phyloP scores from a whole-genome alignment of 208 protist genomes.

The Leishmania martiniquensis region DNA sequence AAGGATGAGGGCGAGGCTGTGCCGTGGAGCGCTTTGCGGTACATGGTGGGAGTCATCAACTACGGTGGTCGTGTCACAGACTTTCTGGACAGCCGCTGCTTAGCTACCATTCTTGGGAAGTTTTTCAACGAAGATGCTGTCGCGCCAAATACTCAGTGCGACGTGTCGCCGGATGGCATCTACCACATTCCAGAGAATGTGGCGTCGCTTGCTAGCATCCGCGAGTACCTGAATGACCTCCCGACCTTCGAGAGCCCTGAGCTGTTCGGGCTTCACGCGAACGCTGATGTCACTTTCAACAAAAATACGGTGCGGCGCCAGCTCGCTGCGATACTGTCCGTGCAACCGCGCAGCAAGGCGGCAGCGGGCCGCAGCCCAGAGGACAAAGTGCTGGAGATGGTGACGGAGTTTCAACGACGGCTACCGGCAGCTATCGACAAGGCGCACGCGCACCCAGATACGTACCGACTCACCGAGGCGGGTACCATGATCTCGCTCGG shows the following conservation, averaged over 20 bases:
- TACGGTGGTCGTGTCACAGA: slow-evolving; percentile 96
- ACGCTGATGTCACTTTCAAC: slow-evolving; percentile 95
- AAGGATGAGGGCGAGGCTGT: slow-evolving; percentile 52
- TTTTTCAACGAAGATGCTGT: slow-evolving; percentile 83
- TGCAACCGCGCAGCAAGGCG: slow-evolving; percentile 90
- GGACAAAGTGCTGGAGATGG: slow-evolving; percentile 81
- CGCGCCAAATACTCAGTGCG: slow-evolving; percentile 54
- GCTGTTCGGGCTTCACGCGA: slow-evolving; percentile 96
- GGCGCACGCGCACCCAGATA: slow-evolving; percentile 71
- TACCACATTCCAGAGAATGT: slow-evolving; percentile 87
- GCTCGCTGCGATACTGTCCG: slow-evolving; percentile 84
- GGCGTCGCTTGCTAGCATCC: slow-evolving; percentile 60
- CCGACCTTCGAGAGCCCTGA: slow-evolving; percentile 94
- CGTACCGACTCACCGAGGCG: slow-evolving; percentile 84
- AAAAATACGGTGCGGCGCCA: slow-evolving; percentile 86
- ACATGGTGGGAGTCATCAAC: slow-evolving; percentile 95
- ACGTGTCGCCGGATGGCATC: slow-evolving; percentile 82
- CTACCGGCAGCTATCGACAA: slow-evolving; percentile 90
- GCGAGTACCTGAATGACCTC: slow-evolving; percentile 81
- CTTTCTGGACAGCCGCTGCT: slow-evolving; percentile 87
- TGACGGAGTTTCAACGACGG: slow-evolving; percentile 74
- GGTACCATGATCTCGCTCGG: slow-evolving; percentile 92
- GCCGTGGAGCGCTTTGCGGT: slow-evolving; percentile 89
- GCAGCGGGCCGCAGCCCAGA: slow-evolving; percentile 44
- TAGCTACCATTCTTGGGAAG: slow-evolving; percentile 71